Evolutionary conservation across 768 basidiomycete genomes (phyloP), one percentile per base, ranked within the genome.

Genomic region (Lentinula guzmanii): DNA sequence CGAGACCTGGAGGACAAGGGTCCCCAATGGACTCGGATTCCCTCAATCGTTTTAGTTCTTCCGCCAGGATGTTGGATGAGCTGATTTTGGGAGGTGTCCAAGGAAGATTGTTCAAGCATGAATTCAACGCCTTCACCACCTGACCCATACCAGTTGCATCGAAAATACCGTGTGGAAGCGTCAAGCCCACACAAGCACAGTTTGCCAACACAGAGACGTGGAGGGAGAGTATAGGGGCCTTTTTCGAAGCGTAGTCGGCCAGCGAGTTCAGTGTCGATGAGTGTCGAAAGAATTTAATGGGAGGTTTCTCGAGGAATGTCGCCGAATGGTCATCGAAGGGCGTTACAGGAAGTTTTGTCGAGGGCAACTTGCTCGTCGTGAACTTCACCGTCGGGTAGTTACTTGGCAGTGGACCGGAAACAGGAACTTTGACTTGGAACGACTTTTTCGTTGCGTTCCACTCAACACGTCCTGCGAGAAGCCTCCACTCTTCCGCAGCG

Each of bases 141-240:
- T 59, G 58, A 8, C 58, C 58, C 45, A 48, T 48, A 15, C 58
- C 58, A 48, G 48, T 48, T 15, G 48, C 58, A 35, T 59, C 58
- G 18, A 59, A 59, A 8, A 59, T 45, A 37, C 58, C 58, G 37
- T 59, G 58, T 7, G 58, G 58, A 39, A 59, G 45, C n/a, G 58
- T 59, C 48, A 59, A 33, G 13, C 58, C 58, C 13, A 59, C 33
- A 28, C 58, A 59, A n/a, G 37, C 37, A 28, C 58, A 59, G 5
- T 59, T 59, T 13, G 58, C 48, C 58, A 59, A 13, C n/a, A 48
- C 8, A 18, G 58, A 48, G 21, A 59, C 48, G 18, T 59, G 58
- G 13, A 59, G 45, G 37, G 58, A 59, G 35, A 59, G 45, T 16
- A 59, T 46, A 34, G 58, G 58, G 7, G 34, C 33, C n/a, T 59